Base-by-base conservation (phyloP, 495 filamentous ascomycete genomes). In the Cryomyces minteri region DNA sequence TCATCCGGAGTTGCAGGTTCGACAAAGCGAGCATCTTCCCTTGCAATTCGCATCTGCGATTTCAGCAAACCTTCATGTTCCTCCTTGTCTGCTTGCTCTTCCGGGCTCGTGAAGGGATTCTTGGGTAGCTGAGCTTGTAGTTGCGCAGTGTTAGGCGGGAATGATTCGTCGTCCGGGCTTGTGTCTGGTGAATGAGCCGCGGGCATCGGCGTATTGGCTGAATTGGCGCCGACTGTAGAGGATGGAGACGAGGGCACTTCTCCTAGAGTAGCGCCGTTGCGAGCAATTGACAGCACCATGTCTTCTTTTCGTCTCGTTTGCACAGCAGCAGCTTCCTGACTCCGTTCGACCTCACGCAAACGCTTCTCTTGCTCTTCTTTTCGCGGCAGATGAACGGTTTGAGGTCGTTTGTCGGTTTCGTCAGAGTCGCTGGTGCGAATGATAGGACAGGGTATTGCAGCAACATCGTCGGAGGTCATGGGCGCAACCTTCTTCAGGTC, bases 141-240 rank as follows among this genome's bases (percentile, higher is more conserved):
- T 25, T 25, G 18, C 58, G 34, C 54, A 34, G 51, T 50, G 42
- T 53, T 59, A 60, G 51, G 67, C 58, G 29, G 65, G 58, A 50
- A 54, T 31, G 58, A 60, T 36, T 74, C 72, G 40, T 67, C 66
- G 50, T 73, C 70, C 1, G 73, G 68, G 47, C 69, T 72, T 2
- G 73, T 72, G 48, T 71, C 67, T 1, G 69, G 62, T 1, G 71
- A 61, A 63, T 41, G 64, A 34, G 44, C 59, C 45, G 53, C 71
- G 61, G 32, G 56, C 44, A 55, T 51, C 5, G 63, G 61, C 6
- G 63, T 66, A 25, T 54, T 57, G 34, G 60, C 54, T n/a, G 63
- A 64, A 39, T 62, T 62, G 4, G 60, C 51, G 7, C 62, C 63
- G 39, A 62, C 56, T 4, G 63, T 65, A 6, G 63, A 66, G 4